Evolutionary conservation across 192 early-diverging fungal genomes (phyloP).

Genomic region (Rhizophagus sp.): DNA sequence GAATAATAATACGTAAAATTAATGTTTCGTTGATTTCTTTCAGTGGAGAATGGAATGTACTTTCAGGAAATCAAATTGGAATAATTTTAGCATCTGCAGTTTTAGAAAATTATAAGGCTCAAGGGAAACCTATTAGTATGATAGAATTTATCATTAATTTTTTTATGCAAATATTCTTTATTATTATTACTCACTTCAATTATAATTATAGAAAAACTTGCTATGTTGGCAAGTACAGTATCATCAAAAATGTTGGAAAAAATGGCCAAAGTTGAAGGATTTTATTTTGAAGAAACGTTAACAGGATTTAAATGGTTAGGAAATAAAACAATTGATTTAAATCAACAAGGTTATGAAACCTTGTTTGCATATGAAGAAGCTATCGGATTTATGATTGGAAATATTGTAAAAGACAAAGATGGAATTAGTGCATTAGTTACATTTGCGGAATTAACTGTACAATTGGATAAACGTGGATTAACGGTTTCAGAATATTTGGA

Average conservation of each 20-base stretch:
- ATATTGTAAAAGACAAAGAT: constrained; percentile 88
- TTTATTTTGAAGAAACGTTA: constrained; percentile 86
- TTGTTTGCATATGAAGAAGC: constrained; percentile 94
- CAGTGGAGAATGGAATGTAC: constrained; percentile 73
- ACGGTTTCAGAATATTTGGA: constrained; percentile 72
- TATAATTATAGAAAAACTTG: constrained; percentile 52
- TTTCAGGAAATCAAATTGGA: constrained; percentile 92
- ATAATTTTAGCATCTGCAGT: constrained; percentile 71
- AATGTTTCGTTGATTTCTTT: neutral
- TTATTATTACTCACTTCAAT: constrained; percentile 3
- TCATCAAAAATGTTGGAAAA: constrained; percentile 81
- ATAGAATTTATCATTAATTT: constrained; percentile 14
- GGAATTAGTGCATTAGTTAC: constrained; percentile 82
- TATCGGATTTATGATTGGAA: constrained; percentile 83
- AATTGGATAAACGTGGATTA: constrained; percentile 62
- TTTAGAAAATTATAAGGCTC: constrained; percentile 51
- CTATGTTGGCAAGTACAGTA: constrained; percentile 85
- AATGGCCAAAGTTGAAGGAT: constrained; percentile 73
- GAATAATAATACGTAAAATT: neutral
- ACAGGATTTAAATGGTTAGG: constrained; percentile 98
- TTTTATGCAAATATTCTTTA: constrained; percentile 12
- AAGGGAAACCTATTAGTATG: constrained; percentile 42
- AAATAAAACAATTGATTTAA: constrained; percentile 73
- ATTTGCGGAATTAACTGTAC: constrained; percentile 75
- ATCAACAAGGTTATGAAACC: constrained; percentile 62